Evolutionary conservation across 2,329 filamentous ascomycete species (phyloP), one percentile per base, ranked within the genome.

Genomic region (Dichotomopilus funicola): DNA sequence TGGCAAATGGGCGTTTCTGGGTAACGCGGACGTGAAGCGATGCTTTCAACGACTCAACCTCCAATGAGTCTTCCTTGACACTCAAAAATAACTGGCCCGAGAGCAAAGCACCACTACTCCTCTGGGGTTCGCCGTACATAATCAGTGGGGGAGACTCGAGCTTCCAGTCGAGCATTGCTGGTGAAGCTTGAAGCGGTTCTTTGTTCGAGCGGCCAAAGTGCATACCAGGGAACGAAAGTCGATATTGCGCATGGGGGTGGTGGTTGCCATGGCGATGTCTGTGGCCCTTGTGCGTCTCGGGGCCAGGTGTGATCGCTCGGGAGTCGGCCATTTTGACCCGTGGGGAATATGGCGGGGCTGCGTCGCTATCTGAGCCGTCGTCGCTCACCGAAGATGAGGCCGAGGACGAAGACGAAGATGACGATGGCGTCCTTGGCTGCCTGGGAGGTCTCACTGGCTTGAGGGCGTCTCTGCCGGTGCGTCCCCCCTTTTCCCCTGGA

Each of bases 81-180:
- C 83, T 77, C 53, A 97, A 72, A 64, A 86, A 83, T 63, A 97
- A 75, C 68, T 90, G 88, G 35, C 91, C 91, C 1, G 90, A 95
- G 50, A 96, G 81, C 57, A 96, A 76, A 6, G 91, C 90, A 55
- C 92, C 92, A 2, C 86, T 87, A 64, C 91, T 96, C 62, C 81
- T 79, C 59, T 85, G 79, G 0, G 88, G 78, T 31, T 80, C 76
- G 60, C 91, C 91, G 66, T 94, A 89, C 72, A 96, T 86, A 46
- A 96, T 82, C 13, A 92, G 78, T 2, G 91, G 91, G 1, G 91
- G 90, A 10, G 89, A 95, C 75, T 96, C 91, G 60, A 96, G 87
- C 63, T 73, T 77, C 75, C 78, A 82, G 57, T 76, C 71, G 13
- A 83, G 66, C 1, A 71, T 64, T 8, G 76, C 74, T 55, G 73